Base-by-base conservation (phyloP, 352 stramenopile genomes). In the Phytophthora pisi region DNA sequence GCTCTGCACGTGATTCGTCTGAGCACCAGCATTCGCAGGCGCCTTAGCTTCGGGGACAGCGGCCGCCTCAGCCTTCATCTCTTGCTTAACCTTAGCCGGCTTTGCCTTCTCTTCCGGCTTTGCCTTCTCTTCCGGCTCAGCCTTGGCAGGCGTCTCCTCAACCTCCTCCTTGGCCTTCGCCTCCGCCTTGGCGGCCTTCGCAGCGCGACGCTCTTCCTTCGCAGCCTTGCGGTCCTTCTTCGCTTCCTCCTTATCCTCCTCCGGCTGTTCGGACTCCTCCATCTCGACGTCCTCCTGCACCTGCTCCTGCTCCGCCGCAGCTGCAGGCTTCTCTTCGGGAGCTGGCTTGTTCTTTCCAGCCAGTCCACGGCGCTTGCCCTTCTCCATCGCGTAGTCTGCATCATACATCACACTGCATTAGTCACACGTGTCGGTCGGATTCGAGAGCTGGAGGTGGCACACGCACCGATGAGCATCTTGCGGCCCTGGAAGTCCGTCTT, bases 391-490 rank as follows among this genome's bases (percentile, higher is more conserved):
- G 55, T 91, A 78, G 47, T 95, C 84, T 92, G 34, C 38, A 46
- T n/a, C 38, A 43, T 7, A 50, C 43, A 61, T 46, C 45, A 28
- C 28, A 23, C 51, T 18, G 72, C 36, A 20, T 65, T 10, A 38
- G 7, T 40, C 34, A 40, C 34, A 15, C 1, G 10, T 40, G 28
- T 8, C 7, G 28, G 28, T 16, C 9, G 10, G 34, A 26, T 26
- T 38, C 9, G 42, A 40, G n/a, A 57, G 49, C 4, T 8, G 10
- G 10, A 40, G 34, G 34, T 40, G 34, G 34, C 10, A 9, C 13
- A 79, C 82, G 56, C 57, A 95, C 88, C 88, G 49, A 95, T 81
- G 43, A 81, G 78, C 82, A 96, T 91, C 66, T 89, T 88, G 34
- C 88, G 86, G 30, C 88, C 88, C 53, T 88, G 77, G 54, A 93